phyloP scores from a whole-genome alignment of 2,329 filamentous ascomycete species.

The Teratosphaeria pseudoeucalypti region DNA sequence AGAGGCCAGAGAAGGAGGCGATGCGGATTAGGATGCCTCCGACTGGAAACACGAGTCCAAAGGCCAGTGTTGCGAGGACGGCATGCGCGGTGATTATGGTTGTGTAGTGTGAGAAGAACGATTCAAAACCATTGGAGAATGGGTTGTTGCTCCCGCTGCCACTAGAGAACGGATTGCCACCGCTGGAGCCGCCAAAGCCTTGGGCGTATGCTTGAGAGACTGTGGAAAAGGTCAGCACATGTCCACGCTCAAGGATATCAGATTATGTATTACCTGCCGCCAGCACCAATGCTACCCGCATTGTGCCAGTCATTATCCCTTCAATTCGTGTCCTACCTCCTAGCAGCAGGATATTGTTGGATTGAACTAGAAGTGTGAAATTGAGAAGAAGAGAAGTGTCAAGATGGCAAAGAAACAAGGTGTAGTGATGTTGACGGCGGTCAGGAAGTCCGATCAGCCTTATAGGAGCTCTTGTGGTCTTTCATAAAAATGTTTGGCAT shows the following conservation, averaged over 20 bases:
- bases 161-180: constrained; percentile 2
- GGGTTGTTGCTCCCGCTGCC: neutral
- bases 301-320: neutral
- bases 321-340: neutral
- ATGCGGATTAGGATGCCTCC: constrained; percentile 38
- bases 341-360: neutral
- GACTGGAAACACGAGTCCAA: constrained; percentile 37
- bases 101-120: neutral
- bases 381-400: neutral
- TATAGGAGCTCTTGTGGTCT: neutral
- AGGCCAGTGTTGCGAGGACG: constrained; percentile 34
- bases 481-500: neutral
- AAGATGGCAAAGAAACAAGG: neutral
- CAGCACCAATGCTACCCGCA: neutral
- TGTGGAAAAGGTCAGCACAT: neutral
- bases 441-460: neutral
- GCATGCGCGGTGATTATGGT: constrained; percentile 37
- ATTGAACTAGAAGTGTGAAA: neutral
- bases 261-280: neutral
- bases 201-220: neutral
- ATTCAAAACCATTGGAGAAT: neutral
- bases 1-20: constrained; percentile 34
- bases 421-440: neutral
- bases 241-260: neutral
- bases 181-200: neutral